phyloP scores from a whole-genome alignment of 345 rosid genomes.

The Linum usitatissimum region DNA sequence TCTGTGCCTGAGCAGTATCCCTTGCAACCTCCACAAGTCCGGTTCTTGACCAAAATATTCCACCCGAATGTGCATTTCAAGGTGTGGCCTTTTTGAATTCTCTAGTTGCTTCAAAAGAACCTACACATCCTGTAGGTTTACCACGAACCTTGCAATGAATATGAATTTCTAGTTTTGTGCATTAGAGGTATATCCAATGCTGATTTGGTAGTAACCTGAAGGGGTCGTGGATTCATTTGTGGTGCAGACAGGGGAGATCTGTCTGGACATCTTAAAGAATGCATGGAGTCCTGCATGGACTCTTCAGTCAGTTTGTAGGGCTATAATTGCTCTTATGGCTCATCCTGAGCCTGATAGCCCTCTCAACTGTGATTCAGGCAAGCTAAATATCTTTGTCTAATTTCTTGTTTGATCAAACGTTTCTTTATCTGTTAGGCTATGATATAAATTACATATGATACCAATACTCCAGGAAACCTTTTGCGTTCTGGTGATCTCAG shows the following conservation, averaged over 20 bases:
- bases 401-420: neutral
- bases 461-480: constrained; percentile 53
- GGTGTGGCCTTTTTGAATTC: constrained; percentile 26
- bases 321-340: constrained; percentile 95
- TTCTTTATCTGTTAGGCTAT: neutral
- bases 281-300: constrained; percentile 99
- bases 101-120: neutral
- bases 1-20: constrained; percentile 97
- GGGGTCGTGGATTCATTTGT: constrained; percentile 7
- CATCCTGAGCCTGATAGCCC: constrained; percentile 98
- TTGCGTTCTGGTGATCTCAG: constrained; percentile 82
- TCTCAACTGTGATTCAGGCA: constrained; percentile 95
- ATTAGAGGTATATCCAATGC: neutral
- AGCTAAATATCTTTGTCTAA: neutral
- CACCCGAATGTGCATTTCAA: constrained; percentile 99
- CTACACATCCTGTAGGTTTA: too few species aligned
- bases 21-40: constrained; percentile 97
- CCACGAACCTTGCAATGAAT: too few species aligned
- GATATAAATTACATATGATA: neutral
- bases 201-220: neutral
- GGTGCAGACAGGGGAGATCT: constrained; percentile 86
- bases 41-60: constrained; percentile 90
- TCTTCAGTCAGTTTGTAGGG: constrained; percentile 94
- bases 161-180: too few species aligned
- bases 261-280: constrained; percentile 94